A percentile compares a stretch with the other conserved stretches of the same genome.
Evolutionary conservation across 345 rosid genomes (phyloP).

Genomic region (Eucalyptus cloeziana): DNA sequence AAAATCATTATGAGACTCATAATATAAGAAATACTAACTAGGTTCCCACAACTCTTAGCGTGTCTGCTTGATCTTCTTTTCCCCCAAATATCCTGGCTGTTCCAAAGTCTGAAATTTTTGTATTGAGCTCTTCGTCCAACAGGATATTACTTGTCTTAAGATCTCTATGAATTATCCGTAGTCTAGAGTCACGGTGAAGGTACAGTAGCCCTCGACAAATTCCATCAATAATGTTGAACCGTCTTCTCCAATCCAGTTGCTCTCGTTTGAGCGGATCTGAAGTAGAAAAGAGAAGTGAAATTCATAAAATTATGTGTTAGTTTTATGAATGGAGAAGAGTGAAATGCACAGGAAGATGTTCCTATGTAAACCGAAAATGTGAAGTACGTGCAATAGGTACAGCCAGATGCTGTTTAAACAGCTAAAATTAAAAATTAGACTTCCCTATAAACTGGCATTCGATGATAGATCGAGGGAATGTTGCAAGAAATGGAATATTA

Average conservation of each 20-base stretch:
- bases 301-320: background rate
- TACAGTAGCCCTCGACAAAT: slow-evolving; percentile 32
- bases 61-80: slow-evolving; percentile 27
- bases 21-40: slow-evolving; percentile 9
- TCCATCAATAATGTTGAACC: slow-evolving; percentile 30
- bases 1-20: background rate
- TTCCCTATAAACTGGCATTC: background rate
- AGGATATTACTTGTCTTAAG: slow-evolving; percentile 34
- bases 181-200: slow-evolving; percentile 42
- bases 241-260: slow-evolving; percentile 21
- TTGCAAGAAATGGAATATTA: background rate
- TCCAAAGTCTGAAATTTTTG: slow-evolving; percentile 34
- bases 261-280: slow-evolving; percentile 9
- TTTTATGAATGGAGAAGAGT: background rate
- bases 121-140: slow-evolving; percentile 32
- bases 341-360: background rate
- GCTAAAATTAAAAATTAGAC: background rate
- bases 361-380: background rate
- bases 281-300: slow-evolving; percentile 6
- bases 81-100: slow-evolving; percentile 23
- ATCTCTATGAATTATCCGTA: slow-evolving; percentile 39
- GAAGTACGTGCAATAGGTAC: background rate
- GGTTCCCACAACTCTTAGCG: slow-evolving; percentile 31
- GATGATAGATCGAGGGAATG: background rate
- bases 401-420: background rate